phyloP scores from a whole-genome alignment of 2,329 filamentous ascomycete species.

The Blastomyces silverae region DNA sequence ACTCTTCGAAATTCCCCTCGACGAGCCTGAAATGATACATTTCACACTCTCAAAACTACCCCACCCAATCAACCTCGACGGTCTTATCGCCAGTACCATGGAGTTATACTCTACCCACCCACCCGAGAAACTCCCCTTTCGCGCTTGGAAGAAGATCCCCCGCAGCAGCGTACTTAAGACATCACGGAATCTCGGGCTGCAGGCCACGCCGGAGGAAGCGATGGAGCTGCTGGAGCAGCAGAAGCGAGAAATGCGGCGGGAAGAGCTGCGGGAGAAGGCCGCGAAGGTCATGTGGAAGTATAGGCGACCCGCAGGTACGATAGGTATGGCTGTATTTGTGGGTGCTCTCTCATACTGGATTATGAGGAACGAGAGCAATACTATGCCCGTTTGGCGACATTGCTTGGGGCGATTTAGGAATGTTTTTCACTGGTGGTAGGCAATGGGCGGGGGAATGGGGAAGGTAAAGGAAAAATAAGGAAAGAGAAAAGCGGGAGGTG shows the following conservation, averaged over 20 bases:
- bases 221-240: conserved; percentile 63
- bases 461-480: not conserved
- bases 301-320: conserved; percentile 55
- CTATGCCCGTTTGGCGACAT: conserved; percentile 26
- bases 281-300: conserved; percentile 55
- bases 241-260: conserved; percentile 60
- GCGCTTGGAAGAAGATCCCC: conserved; percentile 66
- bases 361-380: conserved; percentile 42
- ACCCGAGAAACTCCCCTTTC: conserved; percentile 59
- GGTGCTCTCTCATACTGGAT: conserved; percentile 63
- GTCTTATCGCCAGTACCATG: conserved; percentile 61
- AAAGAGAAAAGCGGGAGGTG: no score
- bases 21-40: conserved; percentile 90
- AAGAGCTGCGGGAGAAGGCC: conserved; percentile 52
- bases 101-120: conserved; percentile 60
- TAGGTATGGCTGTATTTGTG: conserved; percentile 60
- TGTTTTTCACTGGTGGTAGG: conserved; percentile 19
- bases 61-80: conserved; percentile 69
- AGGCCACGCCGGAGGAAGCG: conserved; percentile 60
- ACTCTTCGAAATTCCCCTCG: conserved; percentile 71
- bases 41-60: conserved; percentile 82
- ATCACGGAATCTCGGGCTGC: conserved; percentile 50
- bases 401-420: conserved; percentile 26
- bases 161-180: conserved; percentile 78
- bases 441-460: not conserved